Conservation (phyloP, 139 green algal species). For the Bryopsis sp. region DNA sequence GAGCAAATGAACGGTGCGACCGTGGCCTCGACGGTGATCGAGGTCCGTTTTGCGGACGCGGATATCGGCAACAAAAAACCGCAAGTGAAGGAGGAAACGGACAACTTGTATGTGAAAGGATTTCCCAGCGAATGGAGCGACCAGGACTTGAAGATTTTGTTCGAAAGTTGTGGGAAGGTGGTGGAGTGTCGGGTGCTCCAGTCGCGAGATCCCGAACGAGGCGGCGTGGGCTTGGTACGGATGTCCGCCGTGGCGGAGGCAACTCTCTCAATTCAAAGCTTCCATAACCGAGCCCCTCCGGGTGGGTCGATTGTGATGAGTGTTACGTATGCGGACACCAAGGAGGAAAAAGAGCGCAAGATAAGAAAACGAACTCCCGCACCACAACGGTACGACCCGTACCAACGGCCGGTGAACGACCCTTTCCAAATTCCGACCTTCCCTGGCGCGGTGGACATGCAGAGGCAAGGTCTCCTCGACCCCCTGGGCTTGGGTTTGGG, state of each 20-base stretch:
- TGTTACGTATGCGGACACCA: constrained; percentile 7
- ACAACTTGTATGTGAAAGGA: constrained; percentile 19
- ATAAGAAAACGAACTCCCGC: not conserved
- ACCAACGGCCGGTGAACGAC: not conserved
- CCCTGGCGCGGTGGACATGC: not conserved
- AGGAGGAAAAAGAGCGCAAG: not conserved
- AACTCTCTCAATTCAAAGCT: not conserved
- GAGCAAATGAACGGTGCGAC: not conserved
- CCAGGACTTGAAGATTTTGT: constrained; percentile 2
- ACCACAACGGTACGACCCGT: not conserved
- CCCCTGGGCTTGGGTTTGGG: not conserved
- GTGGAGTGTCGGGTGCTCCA: not conserved
- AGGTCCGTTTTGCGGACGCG: constrained; percentile 16
- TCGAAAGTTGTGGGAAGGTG: not conserved
- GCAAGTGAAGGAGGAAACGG: not conserved
- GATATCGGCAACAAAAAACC: not conserved
- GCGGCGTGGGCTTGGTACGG: constrained; percentile 3
- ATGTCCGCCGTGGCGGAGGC: constrained; percentile 7
- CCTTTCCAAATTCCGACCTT: not conserved
- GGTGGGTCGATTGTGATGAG: not conserved
- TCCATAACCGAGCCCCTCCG: not conserved
- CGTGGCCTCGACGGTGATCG: not conserved
- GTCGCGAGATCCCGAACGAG: not conserved
- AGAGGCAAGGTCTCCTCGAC: not conserved
- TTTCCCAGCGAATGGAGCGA: constrained; percentile 14